Evolutionary conservation across 768 basidiomycete genomes (phyloP), one percentile per base, ranked within the genome.

Genomic region (Boletellus sp.): DNA sequence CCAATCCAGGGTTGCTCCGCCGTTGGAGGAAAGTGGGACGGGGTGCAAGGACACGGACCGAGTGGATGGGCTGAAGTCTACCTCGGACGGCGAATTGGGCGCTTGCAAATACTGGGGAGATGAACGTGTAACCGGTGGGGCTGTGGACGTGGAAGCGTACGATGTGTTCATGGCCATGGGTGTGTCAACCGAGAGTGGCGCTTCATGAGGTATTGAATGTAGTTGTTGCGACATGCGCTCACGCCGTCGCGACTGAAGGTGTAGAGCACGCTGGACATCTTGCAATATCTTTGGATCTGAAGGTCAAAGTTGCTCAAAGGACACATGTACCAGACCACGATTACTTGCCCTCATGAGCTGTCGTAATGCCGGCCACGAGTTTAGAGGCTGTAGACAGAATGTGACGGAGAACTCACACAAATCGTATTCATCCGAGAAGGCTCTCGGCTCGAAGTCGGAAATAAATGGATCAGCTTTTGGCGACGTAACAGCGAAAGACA

Each of bases 221-320:
- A 48, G 33, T 32, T 57, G 62, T 57, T 67, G 58, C 9, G 62
- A 66, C 37, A 57, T 62, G 36, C 87, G 81, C 44, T 85, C 85
- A 58, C 89, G 87, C 23, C 87, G 79, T 42, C 84, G 77, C 23
- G 86, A 84, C 65, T 90, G 89, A 45, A 87, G 69, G 49, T 79
- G 81, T 26, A 91, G 62, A 6, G 86, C 88, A 46, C 81, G 80
- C 56, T 90, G 85, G 6, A 91, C 86, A 54, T 90, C 89, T 63
- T 85, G 87, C 46, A 90, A 64, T 53, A 91, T 84, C 56, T 76
- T 77, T n/a, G 88, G 85, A 70, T 91, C 88, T 91, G 60, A 26
- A 38, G 19, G 26, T 41, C 34, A 55, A 48, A 26, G 40, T 53
- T 47, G 31, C 51, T 57, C 46, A 65, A 41, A 35, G 22, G 38